Base-by-base conservation (phyloP, 1,284 basidiomycete species). In the Lentinula novae-zelandiae region DNA sequence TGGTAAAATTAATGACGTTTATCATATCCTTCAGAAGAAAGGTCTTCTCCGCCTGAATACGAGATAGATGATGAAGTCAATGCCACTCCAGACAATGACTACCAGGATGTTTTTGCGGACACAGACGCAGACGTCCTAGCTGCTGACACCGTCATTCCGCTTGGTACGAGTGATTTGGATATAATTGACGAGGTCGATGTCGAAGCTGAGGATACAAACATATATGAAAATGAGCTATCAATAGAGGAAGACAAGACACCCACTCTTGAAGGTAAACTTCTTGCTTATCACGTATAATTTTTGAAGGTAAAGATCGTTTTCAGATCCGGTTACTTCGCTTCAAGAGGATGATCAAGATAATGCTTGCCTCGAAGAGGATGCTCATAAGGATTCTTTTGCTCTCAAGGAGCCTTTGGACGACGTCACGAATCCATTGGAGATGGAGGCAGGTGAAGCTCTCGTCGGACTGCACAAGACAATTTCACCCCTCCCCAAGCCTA, bases 171-270 rank as follows among this genome's bases (percentile, higher is more conserved):
- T 46, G 54, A 56, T 20, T 34, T 56, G 40, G 54, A 52, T 15
- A 36, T 63, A 13, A 62, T 53, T 2, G 63, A 58, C n/a, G 53
- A 50, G 44, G 58, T 57, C 8, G 48, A 49, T 36, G 34, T 51
- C 12, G 49, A 58, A 34, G 31, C 6, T 9, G 53, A 55, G 39
- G 2, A 20, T 20, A 10, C 20, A n/a, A 27, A 3, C 9, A 9
- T n/a, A 3, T 17, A 22, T 46, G 44, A 46, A 7, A 12, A 20
- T 46, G 44, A 46, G 6, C 44, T 20, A n/a, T 46, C 53, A 8
- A 31, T 33, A 17, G 22, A 15, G 13, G 7, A 42, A 54, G 53
- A 42, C 22, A 20, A 3, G n/a, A 17, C 8, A 22, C 34, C 48
- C 5, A 8, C 34, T 5, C 9, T 13, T 10, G 38, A 58, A 42